phyloP scores from a whole-genome alignment of 164 flowering plant genomes.

The Kalanchoe fedtschenkoi region DNA sequence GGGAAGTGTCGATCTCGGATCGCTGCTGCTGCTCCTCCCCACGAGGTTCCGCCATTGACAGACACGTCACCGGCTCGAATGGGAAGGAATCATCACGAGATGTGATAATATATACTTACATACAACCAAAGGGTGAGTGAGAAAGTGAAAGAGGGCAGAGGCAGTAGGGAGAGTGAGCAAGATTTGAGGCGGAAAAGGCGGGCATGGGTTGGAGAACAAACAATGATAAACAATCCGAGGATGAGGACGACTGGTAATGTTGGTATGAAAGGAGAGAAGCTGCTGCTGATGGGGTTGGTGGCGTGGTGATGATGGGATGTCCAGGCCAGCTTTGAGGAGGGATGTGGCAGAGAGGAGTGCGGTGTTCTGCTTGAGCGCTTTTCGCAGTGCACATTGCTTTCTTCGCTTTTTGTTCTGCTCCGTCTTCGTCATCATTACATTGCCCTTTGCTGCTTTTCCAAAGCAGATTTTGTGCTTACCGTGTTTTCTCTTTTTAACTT shows the following conservation, averaged over 20 bases:
- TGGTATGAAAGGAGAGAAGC: not conserved
- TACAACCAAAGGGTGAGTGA: not conserved
- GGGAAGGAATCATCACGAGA: too few species aligned
- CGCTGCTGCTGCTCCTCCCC: constrained; percentile 15
- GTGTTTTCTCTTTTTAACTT: too few species aligned
- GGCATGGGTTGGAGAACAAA: not conserved
- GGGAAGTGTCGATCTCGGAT: constrained; percentile 41
- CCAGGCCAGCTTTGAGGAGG: not conserved
- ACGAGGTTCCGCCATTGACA: constrained; percentile 10
- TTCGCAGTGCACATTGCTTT: not conserved
- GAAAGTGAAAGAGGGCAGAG: constrained; percentile 4
- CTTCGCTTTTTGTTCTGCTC: not conserved
- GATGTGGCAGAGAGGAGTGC: too few species aligned
- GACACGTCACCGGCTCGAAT: too few species aligned
- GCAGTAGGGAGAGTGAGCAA: not conserved
- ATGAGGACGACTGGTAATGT: too few species aligned
- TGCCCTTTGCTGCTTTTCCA: not conserved
- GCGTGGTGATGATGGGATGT: not conserved
- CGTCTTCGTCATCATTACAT: not conserved
- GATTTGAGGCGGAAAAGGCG: not conserved
- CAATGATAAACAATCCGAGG: too few species aligned
- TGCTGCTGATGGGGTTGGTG: not conserved
- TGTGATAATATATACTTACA: too few species aligned
- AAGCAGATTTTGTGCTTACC: too few species aligned
- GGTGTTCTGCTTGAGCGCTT: not conserved